A percentile compares a stretch with the other conserved stretches of the same genome.
These are phyloP conservation scores for Pinus tabuliformis DNA, from an alignment of 75 land plant genomes.

Conservation along the genomic window DNA sequence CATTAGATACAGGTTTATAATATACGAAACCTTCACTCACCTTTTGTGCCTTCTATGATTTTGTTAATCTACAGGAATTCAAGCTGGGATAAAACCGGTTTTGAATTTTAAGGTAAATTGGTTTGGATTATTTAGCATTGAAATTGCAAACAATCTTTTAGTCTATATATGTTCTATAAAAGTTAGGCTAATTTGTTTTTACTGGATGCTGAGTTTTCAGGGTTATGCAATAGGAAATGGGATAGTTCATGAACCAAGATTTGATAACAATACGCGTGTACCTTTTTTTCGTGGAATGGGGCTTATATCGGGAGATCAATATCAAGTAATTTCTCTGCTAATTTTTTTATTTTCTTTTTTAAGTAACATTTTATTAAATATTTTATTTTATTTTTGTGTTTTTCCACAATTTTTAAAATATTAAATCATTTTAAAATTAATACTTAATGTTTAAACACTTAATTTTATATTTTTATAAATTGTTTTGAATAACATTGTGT, in stretches of 20 bases:
- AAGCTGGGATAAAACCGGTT: slow-evolving; percentile 24
- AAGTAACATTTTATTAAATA: too few relatives aligned
- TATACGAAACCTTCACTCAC: neutral
- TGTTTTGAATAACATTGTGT: too few relatives aligned
- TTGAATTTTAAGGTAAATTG: slow-evolving; percentile 75
- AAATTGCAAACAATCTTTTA: neutral
- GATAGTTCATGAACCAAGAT: slow-evolving; percentile 43
- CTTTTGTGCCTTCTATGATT: neutral
- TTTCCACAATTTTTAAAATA: too few relatives aligned
- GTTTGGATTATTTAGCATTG: too few relatives aligned
- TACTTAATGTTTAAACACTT: too few relatives aligned
- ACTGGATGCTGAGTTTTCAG: slow-evolving; percentile 22
- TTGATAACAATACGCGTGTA: slow-evolving; percentile 82
- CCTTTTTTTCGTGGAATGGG: slow-evolving; percentile 97
- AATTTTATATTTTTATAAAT: too few relatives aligned
- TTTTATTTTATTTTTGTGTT: too few relatives aligned
- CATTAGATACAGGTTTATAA: neutral
- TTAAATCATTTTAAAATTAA: too few relatives aligned
- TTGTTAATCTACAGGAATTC: too few relatives aligned
- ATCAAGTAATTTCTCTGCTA: too few relatives aligned
- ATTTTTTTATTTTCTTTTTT: too few relatives aligned
- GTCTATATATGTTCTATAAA: neutral
- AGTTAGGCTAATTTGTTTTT: neutral
- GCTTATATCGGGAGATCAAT: slow-evolving; percentile 61
- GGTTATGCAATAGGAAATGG: slow-evolving; percentile 96